A percentile compares a stretch with the other conserved stretches of the same genome.
Conservation (phyloP, 2,329 filamentous ascomycete genomes). For the Rhexocercosporidium sp. region DNA sequence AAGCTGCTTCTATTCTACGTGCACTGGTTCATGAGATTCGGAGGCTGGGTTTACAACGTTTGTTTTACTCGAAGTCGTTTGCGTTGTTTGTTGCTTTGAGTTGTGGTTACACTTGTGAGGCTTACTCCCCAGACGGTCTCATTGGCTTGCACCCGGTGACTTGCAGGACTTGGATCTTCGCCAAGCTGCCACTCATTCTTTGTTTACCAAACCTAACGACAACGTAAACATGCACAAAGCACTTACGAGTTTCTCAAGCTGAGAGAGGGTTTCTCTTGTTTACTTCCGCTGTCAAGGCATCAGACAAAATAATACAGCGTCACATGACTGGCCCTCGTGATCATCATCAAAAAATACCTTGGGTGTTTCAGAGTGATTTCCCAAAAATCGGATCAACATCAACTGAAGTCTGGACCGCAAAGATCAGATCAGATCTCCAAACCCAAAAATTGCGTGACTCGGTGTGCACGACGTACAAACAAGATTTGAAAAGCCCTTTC, state of each 20-base stretch:
- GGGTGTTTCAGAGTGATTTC: not conserved
- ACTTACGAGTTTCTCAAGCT: not conserved
- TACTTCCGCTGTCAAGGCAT: not conserved
- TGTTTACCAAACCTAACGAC: constrained; percentile 1
- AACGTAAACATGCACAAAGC: not conserved
- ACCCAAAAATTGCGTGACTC: not conserved
- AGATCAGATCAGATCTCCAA: not conserved
- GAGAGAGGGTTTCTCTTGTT: not conserved
- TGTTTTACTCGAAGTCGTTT: not conserved
- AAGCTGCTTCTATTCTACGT: too few relatives aligned
- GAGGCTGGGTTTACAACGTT: too few relatives aligned
- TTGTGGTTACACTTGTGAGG: not conserved
- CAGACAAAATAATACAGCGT: not conserved
- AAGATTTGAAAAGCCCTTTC: not conserved
- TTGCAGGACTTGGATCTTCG: not conserved
- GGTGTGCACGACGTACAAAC: not conserved
- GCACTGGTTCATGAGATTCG: too few relatives aligned
- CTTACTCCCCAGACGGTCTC: not conserved
- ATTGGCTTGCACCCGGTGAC: not conserved
- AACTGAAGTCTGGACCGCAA: too few relatives aligned
- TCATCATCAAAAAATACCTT: not conserved
- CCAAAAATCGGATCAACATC: constrained; percentile 3
- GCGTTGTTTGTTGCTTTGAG: not conserved
- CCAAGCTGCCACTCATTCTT: not conserved
- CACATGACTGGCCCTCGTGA: not conserved